A percentile compares a stretch with the other conserved stretches of the same genome.
phyloP scores from a whole-genome alignment of 78 protist genomes.

The Dictyostelium capitatum region DNA sequence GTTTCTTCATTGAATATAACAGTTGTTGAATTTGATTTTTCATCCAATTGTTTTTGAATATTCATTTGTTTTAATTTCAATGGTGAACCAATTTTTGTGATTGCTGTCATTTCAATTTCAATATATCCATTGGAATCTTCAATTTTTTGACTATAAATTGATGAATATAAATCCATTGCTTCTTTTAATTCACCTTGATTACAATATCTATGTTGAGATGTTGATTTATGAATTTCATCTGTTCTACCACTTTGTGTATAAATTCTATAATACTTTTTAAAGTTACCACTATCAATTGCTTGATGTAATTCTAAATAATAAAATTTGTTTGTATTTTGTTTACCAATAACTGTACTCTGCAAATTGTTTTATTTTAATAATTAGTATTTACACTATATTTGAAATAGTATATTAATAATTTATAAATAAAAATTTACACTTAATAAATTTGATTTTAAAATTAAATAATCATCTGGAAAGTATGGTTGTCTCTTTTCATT shows the following conservation, averaged over 20 bases:
- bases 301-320: slow-evolving; percentile 25
- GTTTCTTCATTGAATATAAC: neutral
- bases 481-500: slow-evolving; percentile 7
- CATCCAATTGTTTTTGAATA: neutral
- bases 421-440: neutral
- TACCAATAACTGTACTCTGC: slow-evolving; percentile 10
- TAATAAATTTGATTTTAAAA: slow-evolving; percentile 1
- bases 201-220: slow-evolving; percentile 7
- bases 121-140: neutral
- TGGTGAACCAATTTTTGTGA: slow-evolving; percentile 20
- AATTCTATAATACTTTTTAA: slow-evolving; percentile 20
- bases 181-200: neutral
- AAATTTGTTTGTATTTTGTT: slow-evolving; percentile 16
- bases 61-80: neutral
- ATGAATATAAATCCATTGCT: slow-evolving; percentile 1
- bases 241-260: slow-evolving; percentile 32
- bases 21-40: neutral
- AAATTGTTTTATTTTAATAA: neutral
- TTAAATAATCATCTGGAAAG: slow-evolving; percentile 21
- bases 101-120: neutral
- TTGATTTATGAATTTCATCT: slow-evolving; percentile 19
- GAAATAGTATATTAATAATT: no score
- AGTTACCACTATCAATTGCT: slow-evolving; percentile 6
- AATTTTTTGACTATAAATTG: slow-evolving; percentile 26
- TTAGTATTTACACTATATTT: no score